These are phyloP conservation scores for Xylaria sp. DNA, from an alignment of 2,329 filamentous ascomycete species.

Conservation along the genomic window DNA sequence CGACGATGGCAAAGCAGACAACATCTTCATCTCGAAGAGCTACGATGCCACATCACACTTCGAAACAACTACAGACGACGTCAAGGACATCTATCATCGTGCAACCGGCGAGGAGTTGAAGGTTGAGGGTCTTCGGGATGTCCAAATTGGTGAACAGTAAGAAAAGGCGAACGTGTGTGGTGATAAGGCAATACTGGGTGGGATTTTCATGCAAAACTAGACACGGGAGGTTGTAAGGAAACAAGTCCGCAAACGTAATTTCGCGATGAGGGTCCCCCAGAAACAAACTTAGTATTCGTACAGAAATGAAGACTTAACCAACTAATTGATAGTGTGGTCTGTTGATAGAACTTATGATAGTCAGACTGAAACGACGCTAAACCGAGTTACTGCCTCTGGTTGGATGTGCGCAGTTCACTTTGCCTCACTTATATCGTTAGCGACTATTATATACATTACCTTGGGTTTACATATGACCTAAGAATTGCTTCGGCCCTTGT, in stretches of 20 bases:
- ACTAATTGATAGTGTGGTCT: slow-evolving; percentile 13
- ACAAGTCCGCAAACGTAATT: slow-evolving; percentile 10
- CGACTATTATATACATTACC: background rate
- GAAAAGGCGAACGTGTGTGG: background rate
- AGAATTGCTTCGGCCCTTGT: too few relatives aligned
- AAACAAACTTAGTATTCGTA: slow-evolving; percentile 13
- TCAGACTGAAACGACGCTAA: slow-evolving; percentile 8
- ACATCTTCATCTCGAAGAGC: slow-evolving; percentile 97
- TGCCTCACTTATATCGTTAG: background rate
- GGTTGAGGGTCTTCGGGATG: slow-evolving; percentile 86
- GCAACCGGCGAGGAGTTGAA: slow-evolving; percentile 86
- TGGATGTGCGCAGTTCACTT: background rate
- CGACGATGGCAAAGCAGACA: slow-evolving; percentile 83
- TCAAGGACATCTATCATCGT: slow-evolving; percentile 90
- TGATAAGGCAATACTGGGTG: slow-evolving; percentile 2
- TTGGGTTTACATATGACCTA: background rate
- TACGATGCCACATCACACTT: slow-evolving; percentile 99
- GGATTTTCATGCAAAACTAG: slow-evolving; percentile 25
- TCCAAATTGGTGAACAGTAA: slow-evolving; percentile 77
- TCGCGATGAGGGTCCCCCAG: slow-evolving; percentile 6
- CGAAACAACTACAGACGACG: slow-evolving; percentile 90
- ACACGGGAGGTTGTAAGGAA: slow-evolving; percentile 21
- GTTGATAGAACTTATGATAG: slow-evolving; percentile 9
- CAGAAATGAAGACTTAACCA: slow-evolving; percentile 20
- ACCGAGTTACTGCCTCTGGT: background rate